Evolutionary conservation across 1,139 yeast genomes (phyloP), one percentile per base, ranked within the genome.

Genomic region (Blastobotrys apis): DNA sequence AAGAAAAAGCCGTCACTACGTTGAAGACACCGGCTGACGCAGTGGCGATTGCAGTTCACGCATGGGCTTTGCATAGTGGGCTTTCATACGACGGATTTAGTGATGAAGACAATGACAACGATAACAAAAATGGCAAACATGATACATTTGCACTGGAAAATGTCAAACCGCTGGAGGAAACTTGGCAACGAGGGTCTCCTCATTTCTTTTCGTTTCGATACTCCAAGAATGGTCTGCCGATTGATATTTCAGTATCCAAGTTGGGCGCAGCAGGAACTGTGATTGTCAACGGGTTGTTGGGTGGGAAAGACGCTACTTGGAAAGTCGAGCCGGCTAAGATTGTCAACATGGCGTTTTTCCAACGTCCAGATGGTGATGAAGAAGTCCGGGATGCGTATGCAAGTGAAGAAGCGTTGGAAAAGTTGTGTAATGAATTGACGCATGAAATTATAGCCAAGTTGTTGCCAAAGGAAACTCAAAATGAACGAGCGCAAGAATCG

Each of bases 131-230:
- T 10, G 10, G 38, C 4, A 31, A 20, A 34, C 12, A 36, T 27
- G 34, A 37, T 3, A n/a, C 31, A n/a, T 41, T 34, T 21, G 26
- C 27, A 10, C 29, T 41, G 21, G 39, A 37, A 4, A 27, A 27
- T 20, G 27, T 37, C 19, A 17, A 35, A 27, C 32, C 34, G n/a
- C 39, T 54, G 32, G 46, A 43, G 13, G 21, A 36, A 6, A 29
- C 41, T 5, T 55, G 59, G 59, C 51, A 52, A 39, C 33, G 42
- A 6, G 50, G 51, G n/a, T 48, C 57, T n/a, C 58, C 58, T 13
- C 47, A 55, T 33, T 55, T 43, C 38, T 55, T 40, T 37, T 41
- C 45, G 17, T 55, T 55, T 40, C 22, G 37, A 12, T 49, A 52
- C 32, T 33, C 41, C 20, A 39, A 43, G 21, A 37, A 44, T 22